Evolutionary conservation across 1,284 basidiomycete genomes (phyloP).

Genomic region (Schizophyllum commune): DNA sequence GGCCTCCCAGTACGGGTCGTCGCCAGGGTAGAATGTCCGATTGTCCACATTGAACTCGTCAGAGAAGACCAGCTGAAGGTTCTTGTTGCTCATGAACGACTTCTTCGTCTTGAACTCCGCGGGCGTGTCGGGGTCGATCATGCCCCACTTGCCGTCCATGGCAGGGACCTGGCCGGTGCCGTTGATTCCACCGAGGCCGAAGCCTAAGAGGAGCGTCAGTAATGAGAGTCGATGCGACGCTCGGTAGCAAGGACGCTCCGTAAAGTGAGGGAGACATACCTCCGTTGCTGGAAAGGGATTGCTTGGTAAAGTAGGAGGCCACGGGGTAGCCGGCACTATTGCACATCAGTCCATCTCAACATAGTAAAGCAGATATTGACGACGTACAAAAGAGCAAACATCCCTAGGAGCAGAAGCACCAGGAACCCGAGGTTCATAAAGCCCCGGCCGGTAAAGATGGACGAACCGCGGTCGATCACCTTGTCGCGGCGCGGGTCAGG

Average conservation of each 20-base stretch:
- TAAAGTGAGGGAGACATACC: neutral
- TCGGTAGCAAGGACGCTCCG: neutral
- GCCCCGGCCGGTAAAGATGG: neutral
- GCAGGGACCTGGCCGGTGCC: slow-evolving; percentile 31
- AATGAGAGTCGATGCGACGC: neutral
- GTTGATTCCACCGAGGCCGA: slow-evolving; percentile 13
- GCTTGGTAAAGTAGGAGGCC: neutral
- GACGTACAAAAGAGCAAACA: slow-evolving; percentile 8
- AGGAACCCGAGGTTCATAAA: slow-evolving; percentile 8
- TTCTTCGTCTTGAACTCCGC: slow-evolving; percentile 20
- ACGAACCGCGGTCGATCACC: neutral
- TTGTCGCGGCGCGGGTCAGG: neutral
- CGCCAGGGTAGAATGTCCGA: slow-evolving; percentile 25
- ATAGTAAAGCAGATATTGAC: neutral
- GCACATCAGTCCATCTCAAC: neutral
- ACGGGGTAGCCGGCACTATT: neutral
- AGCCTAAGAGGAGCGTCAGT: slow-evolving; percentile 2
- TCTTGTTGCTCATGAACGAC: slow-evolving; percentile 11
- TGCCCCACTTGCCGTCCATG: slow-evolving; percentile 31
- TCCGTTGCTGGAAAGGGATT: neutral
- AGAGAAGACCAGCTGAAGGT: slow-evolving; percentile 15
- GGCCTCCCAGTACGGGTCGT: slow-evolving; percentile 21
- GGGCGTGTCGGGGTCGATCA: slow-evolving; percentile 10
- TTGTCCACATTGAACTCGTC: slow-evolving; percentile 19
- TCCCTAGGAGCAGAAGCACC: neutral